Conservation (phyloP, 228 moss, liverwort and hornwort genomes). For the Sphagnum magellanicum region DNA sequence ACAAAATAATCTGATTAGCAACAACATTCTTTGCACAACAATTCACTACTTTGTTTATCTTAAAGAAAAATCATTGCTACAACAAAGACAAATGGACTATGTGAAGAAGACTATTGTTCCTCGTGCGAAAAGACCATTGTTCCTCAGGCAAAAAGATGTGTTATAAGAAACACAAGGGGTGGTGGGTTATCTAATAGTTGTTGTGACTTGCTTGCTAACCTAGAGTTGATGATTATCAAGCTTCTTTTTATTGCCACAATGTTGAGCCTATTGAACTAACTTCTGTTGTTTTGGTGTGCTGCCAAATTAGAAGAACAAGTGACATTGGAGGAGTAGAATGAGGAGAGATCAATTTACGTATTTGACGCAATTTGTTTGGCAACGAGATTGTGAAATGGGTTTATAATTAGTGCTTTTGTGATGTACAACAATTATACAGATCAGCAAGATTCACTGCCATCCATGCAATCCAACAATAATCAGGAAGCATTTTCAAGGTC, state of each 20-base stretch:
- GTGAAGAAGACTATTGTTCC: too few relatives aligned
- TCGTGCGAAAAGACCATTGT: too few relatives aligned
- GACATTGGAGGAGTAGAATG: slow-evolving; percentile 73
- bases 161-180: too few relatives aligned
- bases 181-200: not conserved
- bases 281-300: not conserved
- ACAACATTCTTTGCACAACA: too few relatives aligned
- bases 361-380: too few relatives aligned
- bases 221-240: not conserved
- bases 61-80: too few relatives aligned
- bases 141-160: too few relatives aligned
- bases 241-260: not conserved
- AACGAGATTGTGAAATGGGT: slow-evolving; percentile 79
- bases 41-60: too few relatives aligned
- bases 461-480: slow-evolving; percentile 26
- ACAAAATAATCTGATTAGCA: too few relatives aligned
- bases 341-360: too few relatives aligned
- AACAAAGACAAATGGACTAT: too few relatives aligned
- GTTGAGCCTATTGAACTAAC: not conserved
- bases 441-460: slow-evolving; percentile 29
- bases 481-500: slow-evolving; percentile 7
- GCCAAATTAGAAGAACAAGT: slow-evolving; percentile 26
- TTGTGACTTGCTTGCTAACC: not conserved
- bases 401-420: slow-evolving; percentile 64
- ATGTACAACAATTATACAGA: slow-evolving; percentile 55